phyloP scores from a whole-genome alignment of 371 early-diverging fungal genomes.

The Lichtheimia ornata region DNA sequence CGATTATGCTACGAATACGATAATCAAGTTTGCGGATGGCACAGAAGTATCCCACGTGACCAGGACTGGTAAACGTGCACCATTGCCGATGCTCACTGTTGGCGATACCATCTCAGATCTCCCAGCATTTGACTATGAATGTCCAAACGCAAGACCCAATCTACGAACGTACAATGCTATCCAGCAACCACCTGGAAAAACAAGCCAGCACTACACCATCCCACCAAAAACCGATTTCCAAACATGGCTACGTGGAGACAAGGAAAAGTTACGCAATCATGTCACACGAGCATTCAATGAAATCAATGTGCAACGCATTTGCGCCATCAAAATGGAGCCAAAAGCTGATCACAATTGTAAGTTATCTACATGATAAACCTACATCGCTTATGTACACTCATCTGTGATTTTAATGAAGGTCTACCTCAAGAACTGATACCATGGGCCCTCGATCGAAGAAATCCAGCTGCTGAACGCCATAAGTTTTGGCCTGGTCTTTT shows the following conservation, averaged over 20 bases:
- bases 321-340: constrained; percentile 40
- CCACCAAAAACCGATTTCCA: constrained; percentile 55
- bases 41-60: constrained; percentile 31
- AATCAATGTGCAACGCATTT: constrained; percentile 50
- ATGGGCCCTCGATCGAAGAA: constrained; percentile 47
- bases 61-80: constrained; percentile 47
- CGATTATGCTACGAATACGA: constrained; percentile 15
- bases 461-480: constrained; percentile 51
- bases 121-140: constrained; percentile 42
- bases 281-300: constrained; percentile 42
- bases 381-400: too few species aligned
- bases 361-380: not conserved
- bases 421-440: constrained; percentile 54
- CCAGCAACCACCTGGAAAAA: constrained; percentile 24
- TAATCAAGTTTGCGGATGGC: constrained; percentile 36
- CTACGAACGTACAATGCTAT: not conserved
- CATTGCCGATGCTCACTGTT: constrained; percentile 52
- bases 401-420: constrained; percentile 13
- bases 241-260: constrained; percentile 32
- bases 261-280: constrained; percentile 41
- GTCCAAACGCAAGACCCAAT: not conserved
- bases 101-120: constrained; percentile 61
- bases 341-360: constrained; percentile 52
- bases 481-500: constrained; percentile 58
- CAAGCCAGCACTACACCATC: constrained; percentile 29